Evolutionary conservation across 2,329 filamentous ascomycete species (phyloP), one percentile per base, ranked within the genome.

Genomic region (Cercospora sp.): DNA sequence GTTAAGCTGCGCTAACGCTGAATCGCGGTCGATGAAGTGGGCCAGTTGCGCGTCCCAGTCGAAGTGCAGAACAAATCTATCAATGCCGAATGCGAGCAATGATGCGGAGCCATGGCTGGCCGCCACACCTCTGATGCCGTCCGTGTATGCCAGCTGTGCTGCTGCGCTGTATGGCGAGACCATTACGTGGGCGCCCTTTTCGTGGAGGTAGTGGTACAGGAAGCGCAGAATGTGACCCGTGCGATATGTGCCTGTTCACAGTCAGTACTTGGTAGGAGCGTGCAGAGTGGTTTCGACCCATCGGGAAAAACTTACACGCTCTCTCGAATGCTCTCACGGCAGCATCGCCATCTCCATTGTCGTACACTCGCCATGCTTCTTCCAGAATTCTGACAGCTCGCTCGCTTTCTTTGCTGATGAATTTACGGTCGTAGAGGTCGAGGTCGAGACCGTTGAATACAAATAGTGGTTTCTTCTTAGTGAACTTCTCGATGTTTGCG

Each of bases 261-360:
- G 67, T 78, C 51, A 77, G 70, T 59, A 26, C 20, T 26, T 18
- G 36, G 12, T 20, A 61, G 33, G 59, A 48, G 10, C 28, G 12
- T 42, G 59, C 13, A 36, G 20, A 28, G 16, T n/a, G n/a, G 7
- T 39, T 30, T 60, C 13, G 20, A 39, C 31, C 1, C 18, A 12
- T 33, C 55, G 30, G 45, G 12, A 16, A n/a, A 51, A 7, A 72
- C 76, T 65, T 86, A 93, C 92, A 90, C 74, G 90, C 90, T 77
- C 90, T 90, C 70, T 93, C 93, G 81, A 98, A 98, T n/a, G 90
- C 90, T 66, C 87, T 83, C 6, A 98, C 94, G 16, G 95, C 93
- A 72, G 91, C 86, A 71, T 91, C 88, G 13, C 93, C 92, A 74
- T 92, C 86, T 64, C 92, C 89, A 70, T 90, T 87, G 75, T 93